These are phyloP conservation scores for Syzygium oleosum DNA, from an alignment of 345 rosid species.

Conservation along the genomic window DNA sequence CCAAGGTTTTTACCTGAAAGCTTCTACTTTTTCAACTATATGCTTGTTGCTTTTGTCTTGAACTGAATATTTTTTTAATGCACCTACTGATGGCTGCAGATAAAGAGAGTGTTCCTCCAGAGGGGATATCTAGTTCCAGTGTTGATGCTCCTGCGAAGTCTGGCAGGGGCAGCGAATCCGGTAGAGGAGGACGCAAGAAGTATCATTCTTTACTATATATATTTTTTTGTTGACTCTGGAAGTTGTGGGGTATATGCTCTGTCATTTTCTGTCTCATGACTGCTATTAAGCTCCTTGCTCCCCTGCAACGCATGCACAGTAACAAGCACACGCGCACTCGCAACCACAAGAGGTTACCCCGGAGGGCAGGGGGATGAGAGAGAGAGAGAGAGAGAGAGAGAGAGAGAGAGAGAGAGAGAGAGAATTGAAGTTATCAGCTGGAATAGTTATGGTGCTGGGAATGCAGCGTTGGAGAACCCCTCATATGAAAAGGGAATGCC, in stretches of 20 bases:
- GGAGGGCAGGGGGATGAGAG: no score
- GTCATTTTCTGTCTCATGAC: not conserved
- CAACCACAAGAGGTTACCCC: not conserved
- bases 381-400: no score
- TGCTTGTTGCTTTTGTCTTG: not conserved
- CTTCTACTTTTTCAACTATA: not conserved
- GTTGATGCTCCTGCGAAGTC: constrained; percentile 39
- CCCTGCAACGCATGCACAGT: not conserved
- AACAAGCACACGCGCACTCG: not conserved
- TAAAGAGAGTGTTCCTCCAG: constrained; percentile 47
- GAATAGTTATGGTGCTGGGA: no score
- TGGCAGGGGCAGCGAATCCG: constrained; percentile 54
- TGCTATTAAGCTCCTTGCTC: not conserved
- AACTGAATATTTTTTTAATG: not conserved
- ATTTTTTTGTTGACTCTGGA: not conserved
- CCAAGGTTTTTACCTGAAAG: not conserved
- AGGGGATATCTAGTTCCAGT: constrained; percentile 33
- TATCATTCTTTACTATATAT: constrained; percentile 18
- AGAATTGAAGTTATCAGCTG: not conserved
- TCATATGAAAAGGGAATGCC: not conserved
- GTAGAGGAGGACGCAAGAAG: constrained; percentile 98
- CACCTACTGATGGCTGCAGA: constrained; percentile 23
- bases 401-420: not conserved
- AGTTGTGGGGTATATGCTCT: not conserved
- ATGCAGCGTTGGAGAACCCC: not conserved